Base-by-base conservation (phyloP, 2,329 filamentous ascomycete genomes). In the Colletotrichum tabaci region DNA sequence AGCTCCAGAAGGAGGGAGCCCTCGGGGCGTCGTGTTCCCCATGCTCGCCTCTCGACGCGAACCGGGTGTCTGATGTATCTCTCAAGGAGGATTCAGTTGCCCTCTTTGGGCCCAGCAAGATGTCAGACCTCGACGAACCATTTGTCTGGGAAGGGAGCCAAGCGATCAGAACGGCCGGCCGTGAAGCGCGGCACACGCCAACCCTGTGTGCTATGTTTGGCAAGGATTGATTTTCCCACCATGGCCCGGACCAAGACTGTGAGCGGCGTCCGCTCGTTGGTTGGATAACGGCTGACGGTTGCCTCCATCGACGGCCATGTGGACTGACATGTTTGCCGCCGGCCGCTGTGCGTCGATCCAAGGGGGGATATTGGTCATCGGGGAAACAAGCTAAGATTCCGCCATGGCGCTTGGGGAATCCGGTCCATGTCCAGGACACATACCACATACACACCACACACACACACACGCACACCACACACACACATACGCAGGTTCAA, bases 371-470 rank as follows among this genome's bases (percentile, higher is more conserved):
- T 47, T 47, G 57, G 55, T 55, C 46, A 58, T 42, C 8, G 47
- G 67, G 38, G 30, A 47, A 55, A 30, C 15, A 55, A 40, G 30
- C 30, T 9, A n/a, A 15, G 35, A 6, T 23, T 40, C 26, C 46
- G 57, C 26, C 58, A 63, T 71, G 65, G 65, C 58, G 69, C 69
- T 68, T 71, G 69, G 58, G 65, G 58, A 55, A 63, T 50, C 69
- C 69, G 65, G 42, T 53, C 52, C 53, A 30, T 61, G 49, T 47
- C 46, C 60, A 30, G 30, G 30, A 30, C 30, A 30, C 30, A 30
- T 9, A 30, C 5, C 30, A 30, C 30, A 30, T 2, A 30, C 7
- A 30, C 4, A 30, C 30, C 7, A 4, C 7, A 8, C 7, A 30
- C 26, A 30, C 30, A 30, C 26, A 30, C 4, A 30, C 4, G 2